phyloP scores from a whole-genome alignment of 1,284 basidiomycete species.

The Rhizopogon parksii region DNA sequence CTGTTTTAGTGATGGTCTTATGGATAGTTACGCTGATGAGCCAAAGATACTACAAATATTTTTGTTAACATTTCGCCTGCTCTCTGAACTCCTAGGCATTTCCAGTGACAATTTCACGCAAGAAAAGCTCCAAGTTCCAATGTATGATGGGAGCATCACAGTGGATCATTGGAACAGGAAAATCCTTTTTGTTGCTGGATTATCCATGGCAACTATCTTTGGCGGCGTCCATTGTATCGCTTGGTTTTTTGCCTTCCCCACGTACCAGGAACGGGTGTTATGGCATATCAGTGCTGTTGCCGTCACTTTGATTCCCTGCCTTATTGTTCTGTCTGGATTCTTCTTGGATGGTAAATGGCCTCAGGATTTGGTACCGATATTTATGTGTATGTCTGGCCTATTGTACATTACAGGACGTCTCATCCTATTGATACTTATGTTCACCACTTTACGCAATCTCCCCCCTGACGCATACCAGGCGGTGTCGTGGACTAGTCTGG shows the following conservation, averaged over 20 bases:
- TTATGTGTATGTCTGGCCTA: too few relatives aligned
- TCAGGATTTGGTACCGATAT: too few relatives aligned
- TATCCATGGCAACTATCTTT: not conserved
- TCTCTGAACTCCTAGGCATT: not conserved
- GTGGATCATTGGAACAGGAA: not conserved
- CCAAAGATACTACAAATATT: not conserved
- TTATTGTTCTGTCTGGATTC: not conserved
- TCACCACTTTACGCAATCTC: too few relatives aligned
- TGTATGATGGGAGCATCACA: not conserved
- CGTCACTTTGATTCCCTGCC: not conserved
- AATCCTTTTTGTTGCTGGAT: not conserved
- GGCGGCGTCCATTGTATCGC: not conserved
- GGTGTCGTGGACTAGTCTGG: too few relatives aligned
- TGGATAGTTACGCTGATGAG: too few relatives aligned
- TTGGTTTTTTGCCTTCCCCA: not conserved
- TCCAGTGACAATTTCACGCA: fast-evolving
- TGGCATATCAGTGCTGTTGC: not conserved
- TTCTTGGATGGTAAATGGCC: too few relatives aligned
- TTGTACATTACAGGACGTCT: not conserved
- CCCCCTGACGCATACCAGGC: too few relatives aligned
- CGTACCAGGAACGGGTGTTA: not conserved
- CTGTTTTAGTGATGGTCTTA: not conserved
- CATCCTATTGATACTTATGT: not conserved
- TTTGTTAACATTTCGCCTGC: fast-evolving
- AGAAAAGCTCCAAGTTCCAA: not conserved